Base-by-base conservation (phyloP, 2,329 filamentous ascomycete species). In the Pseudogymnoascus sp. region DNA sequence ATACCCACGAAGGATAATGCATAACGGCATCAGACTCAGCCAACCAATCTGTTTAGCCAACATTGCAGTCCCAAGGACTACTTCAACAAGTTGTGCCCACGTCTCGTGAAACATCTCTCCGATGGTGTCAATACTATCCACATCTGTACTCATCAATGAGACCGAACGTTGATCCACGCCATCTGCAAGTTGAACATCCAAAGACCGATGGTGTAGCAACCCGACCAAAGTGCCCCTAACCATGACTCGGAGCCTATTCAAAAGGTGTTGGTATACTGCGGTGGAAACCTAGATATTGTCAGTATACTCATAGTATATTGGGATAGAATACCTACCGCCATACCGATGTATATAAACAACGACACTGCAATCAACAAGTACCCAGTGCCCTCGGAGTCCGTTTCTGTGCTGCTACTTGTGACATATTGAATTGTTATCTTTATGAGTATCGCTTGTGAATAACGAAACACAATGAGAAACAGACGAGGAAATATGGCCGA, bases 131-230 rank as follows among this genome's bases (percentile, higher is more conserved):
- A 78, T 65, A 59, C 66, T 70, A 11, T 74, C 71, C 1, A 73
- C 69, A 64, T 79, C 77, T 2, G 71, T 77, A 61, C 71, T 78
- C 67, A 75, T 73, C 0, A 79, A 67, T 0, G 75, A 75, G 2
- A 73, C 66, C 1, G 72, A 71, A 33, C 69, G 71, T 2, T 72
- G 73, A 12, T 74, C 68, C 14, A 71, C 69, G 41, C 71, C 68
- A 18, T 15, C 59, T 60, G 28, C 63, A 62, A 28, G 64, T 62
- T 37, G 70, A 66, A 60, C 66, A 63, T 39, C 60, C 59, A 75
- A 64, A 0, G 67, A 68, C 37, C 73, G 72, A 22, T 71, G 58
- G 60, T 77, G 69, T 57, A 74, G 73, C 1, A 79, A 67, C 1
- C 70, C 71, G 4, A 75, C 67, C 0, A 75, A 70, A 0, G 71